phyloP scores from a whole-genome alignment of 345 rosid species.

The Linum tenue region DNA sequence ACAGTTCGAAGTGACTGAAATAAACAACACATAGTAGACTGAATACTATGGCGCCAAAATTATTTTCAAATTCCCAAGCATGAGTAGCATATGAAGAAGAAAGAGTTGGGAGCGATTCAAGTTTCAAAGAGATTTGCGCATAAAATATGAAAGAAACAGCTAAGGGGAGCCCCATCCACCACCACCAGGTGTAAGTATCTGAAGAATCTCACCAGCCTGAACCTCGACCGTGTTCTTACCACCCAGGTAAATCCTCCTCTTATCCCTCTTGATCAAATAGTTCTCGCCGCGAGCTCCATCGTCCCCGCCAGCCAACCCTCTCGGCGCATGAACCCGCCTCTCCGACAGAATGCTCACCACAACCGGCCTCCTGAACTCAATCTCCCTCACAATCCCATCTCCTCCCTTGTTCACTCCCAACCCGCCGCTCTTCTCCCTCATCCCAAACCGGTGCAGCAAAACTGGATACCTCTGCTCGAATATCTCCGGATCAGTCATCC shows the following conservation, averaged over 20 bases:
- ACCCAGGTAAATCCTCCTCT: slow-evolving; percentile 58
- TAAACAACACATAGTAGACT: too few relatives aligned
- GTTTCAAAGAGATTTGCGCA: neutral
- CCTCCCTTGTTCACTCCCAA: slow-evolving; percentile 66
- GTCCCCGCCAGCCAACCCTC: slow-evolving; percentile 70
- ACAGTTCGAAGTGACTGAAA: too few relatives aligned
- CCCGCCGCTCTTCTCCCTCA: slow-evolving; percentile 84
- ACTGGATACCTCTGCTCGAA: slow-evolving; percentile 96
- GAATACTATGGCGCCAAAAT: too few relatives aligned
- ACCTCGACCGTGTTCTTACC: slow-evolving; percentile 81
- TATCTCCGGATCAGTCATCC: slow-evolving; percentile 98
- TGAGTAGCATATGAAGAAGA: slow-evolving; percentile 1
- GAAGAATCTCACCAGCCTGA: slow-evolving; percentile 68
- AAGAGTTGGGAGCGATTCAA: slow-evolving; percentile 21
- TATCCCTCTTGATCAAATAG: slow-evolving; percentile 52
- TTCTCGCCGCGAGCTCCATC: slow-evolving; percentile 89
- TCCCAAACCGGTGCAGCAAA: slow-evolving; percentile 63
- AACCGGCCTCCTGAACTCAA: slow-evolving; percentile 70
- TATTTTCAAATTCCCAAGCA: too few relatives aligned
- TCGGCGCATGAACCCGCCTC: slow-evolving; percentile 91
- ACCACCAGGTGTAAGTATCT: slow-evolving; percentile 88
- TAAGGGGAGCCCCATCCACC: slow-evolving; percentile 64
- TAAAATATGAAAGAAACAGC: neutral
- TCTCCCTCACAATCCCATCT: slow-evolving; percentile 82
- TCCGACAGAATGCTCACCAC: slow-evolving; percentile 86